phyloP scores from a whole-genome alignment of 805 yeast genomes.

The Kluyveromyces starmeri region DNA sequence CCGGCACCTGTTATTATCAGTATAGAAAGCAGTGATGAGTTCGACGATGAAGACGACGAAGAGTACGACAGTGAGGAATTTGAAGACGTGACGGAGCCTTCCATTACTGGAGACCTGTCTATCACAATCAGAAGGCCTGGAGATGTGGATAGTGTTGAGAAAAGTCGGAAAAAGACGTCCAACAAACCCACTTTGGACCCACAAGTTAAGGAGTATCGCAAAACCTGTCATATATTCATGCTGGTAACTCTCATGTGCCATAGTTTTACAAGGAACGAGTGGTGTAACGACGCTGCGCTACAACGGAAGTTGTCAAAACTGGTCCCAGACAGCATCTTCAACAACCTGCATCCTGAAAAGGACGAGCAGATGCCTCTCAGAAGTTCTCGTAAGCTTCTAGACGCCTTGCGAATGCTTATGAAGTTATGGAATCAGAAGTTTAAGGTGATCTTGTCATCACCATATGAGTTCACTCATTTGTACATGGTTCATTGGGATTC shows the following conservation, averaged over 20 bases:
- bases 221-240: conserved; percentile 47
- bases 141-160: conserved; percentile 13
- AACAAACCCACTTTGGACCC: conserved; percentile 15
- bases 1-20: conserved; percentile 10
- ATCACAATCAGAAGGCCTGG: conserved; percentile 18
- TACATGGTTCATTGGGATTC: conserved; percentile 43
- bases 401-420: conserved; percentile 64
- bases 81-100: conserved; percentile 15
- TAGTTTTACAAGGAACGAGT: conserved; percentile 58
- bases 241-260: conserved; percentile 55
- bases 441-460: conserved; percentile 16
- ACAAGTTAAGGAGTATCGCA: conserved; percentile 27
- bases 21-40: conserved; percentile 7
- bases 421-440: conserved; percentile 50
- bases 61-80: conserved; percentile 21
- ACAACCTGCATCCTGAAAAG: conserved; percentile 41
- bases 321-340: conserved; percentile 40
- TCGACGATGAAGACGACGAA: conserved; percentile 14
- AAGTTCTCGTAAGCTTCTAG: conserved; percentile 59
- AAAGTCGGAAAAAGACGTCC: conserved; percentile 15
- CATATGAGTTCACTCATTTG: conserved; percentile 22
- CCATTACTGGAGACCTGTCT: conserved; percentile 19
- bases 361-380: conserved; percentile 31
- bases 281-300: conserved; percentile 53
- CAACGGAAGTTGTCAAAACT: conserved; percentile 33